Evolutionary conservation across 2,329 filamentous ascomycete species (phyloP).

Genomic region (Xylaria sp.): DNA sequence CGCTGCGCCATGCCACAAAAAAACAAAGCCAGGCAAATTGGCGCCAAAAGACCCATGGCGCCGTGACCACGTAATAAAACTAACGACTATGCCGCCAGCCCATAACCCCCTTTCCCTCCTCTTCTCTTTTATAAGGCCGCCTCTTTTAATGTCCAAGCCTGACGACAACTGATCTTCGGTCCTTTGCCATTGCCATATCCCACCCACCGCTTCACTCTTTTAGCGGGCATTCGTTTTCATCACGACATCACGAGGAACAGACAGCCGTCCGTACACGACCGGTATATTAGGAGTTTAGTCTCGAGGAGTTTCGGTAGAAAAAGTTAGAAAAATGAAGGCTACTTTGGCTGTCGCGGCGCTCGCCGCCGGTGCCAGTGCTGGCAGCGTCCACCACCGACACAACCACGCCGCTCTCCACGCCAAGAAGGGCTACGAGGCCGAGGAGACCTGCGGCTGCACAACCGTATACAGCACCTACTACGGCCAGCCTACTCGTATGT

Average conservation of each 20-base stretch:
- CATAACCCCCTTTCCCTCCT: slow-evolving; percentile 51
- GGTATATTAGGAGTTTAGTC: slow-evolving; percentile 48
- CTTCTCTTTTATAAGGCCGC: slow-evolving; percentile 56
- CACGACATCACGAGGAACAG: slow-evolving; percentile 47
- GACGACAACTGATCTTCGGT: slow-evolving; percentile 64
- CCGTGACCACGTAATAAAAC: slow-evolving; percentile 54
- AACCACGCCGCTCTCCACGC: slow-evolving; percentile 66
- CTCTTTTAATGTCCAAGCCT: slow-evolving; percentile 61
- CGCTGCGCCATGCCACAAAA: slow-evolving; percentile 38
- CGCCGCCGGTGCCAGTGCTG: slow-evolving; percentile 67
- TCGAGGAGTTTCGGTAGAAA: slow-evolving; percentile 40
- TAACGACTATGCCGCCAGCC: slow-evolving; percentile 52
- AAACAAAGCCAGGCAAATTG: slow-evolving; percentile 43
- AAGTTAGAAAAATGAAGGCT: slow-evolving; percentile 75
- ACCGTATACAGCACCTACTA: slow-evolving; percentile 78
- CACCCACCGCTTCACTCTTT: slow-evolving; percentile 84
- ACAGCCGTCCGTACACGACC: slow-evolving; percentile 41
- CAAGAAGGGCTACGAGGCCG: slow-evolving; percentile 56
- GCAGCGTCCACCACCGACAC: slow-evolving; percentile 69
- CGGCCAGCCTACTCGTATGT: slow-evolving; percentile 73
- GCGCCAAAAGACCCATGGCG: slow-evolving; percentile 44
- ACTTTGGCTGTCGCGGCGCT: slow-evolving; percentile 72
- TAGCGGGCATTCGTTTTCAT: slow-evolving; percentile 79
- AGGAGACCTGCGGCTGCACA: slow-evolving; percentile 71
- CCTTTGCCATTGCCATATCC: slow-evolving; percentile 57